Evolutionary conservation across 1,139 yeast species (phyloP).

Genomic region (Lodderomyces theae): DNA sequence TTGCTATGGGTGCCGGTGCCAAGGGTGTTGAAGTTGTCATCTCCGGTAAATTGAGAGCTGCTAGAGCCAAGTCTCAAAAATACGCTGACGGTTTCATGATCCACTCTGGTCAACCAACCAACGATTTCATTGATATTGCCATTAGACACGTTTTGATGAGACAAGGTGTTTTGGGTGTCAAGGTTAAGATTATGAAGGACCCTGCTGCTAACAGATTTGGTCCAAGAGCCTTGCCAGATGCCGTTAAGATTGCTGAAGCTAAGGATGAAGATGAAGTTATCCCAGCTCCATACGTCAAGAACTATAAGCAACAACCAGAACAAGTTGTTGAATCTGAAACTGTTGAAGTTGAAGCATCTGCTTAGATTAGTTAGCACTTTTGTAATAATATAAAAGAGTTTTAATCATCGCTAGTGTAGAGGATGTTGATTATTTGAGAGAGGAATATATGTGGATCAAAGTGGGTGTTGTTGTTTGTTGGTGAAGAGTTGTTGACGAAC

Average conservation of each 20-base stretch:
- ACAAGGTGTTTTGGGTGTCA: conserved; percentile 99
- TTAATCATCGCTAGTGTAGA: too few species aligned
- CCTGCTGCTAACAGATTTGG: conserved; percentile 90
- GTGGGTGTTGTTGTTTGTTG: too few species aligned
- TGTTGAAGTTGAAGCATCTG: conserved; percentile 28
- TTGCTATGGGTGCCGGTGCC: conserved; percentile 99
- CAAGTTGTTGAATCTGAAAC: conserved; percentile 33
- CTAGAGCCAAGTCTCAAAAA: conserved; percentile 99
- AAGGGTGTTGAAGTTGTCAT: conserved; percentile 99
- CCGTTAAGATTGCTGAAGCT: conserved; percentile 89
- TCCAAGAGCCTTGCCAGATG: conserved; percentile 94
- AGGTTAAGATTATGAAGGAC: conserved; percentile 99
- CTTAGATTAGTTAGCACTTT: conserved; percentile 20
- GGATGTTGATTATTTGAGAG: too few species aligned
- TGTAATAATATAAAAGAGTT: background rate
- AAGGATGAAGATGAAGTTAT: conserved; percentile 87
- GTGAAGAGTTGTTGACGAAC: too few species aligned
- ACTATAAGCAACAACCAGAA: conserved; percentile 47
- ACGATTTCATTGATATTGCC: conserved; percentile 97
- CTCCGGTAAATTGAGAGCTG: conserved; percentile 99
- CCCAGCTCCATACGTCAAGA: conserved; percentile 82
- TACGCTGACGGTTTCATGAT: conserved; percentile 99
- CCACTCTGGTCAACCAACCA: conserved; percentile 99
- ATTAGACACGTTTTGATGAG: conserved; percentile 99
- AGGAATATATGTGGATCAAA: background rate